Percentiles rank a stretch among this genome's conserved stretches.
phyloP scores from a whole-genome alignment of 441 rosid genomes.

The Mallotus japonicus region DNA sequence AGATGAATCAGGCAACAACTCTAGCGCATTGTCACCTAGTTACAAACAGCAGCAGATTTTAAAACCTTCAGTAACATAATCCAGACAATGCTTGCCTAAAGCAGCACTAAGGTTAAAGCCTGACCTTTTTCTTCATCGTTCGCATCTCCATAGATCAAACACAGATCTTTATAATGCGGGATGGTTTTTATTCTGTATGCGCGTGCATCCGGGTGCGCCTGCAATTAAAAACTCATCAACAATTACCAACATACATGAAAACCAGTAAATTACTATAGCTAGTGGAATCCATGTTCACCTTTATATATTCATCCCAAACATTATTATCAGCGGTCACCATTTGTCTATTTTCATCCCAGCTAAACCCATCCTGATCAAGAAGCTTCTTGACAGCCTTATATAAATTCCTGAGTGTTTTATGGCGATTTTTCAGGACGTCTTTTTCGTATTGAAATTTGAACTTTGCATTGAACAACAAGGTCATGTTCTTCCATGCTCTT shows the following conservation, averaged over 20 bases:
- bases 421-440: slow-evolving; percentile 71
- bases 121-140: slow-evolving; percentile 52
- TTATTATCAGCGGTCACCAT: slow-evolving; percentile 65
- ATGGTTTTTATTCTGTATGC: slow-evolving; percentile 61
- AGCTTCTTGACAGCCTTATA: slow-evolving; percentile 59
- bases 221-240: slow-evolving; percentile 24
- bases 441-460: slow-evolving; percentile 63
- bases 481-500: slow-evolving; percentile 85
- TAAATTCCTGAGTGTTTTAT: slow-evolving; percentile 62
- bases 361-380: slow-evolving; percentile 54
- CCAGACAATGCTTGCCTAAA: neutral
- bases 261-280: neutral
- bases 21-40: slow-evolving; percentile 35
- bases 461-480: slow-evolving; percentile 52
- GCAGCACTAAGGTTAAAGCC: slow-evolving; percentile 11
- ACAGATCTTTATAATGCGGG: slow-evolving; percentile 64
- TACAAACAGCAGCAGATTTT: slow-evolving; percentile 18
- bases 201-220: slow-evolving; percentile 65
- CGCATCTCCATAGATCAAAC: slow-evolving; percentile 56
- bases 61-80: neutral
- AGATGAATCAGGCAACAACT: slow-evolving; percentile 22
- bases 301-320: slow-evolving; percentile 70
- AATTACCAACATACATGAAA: neutral
- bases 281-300: slow-evolving; percentile 42
- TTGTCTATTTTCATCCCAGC: slow-evolving; percentile 63